Evolutionary conservation across 768 basidiomycete species (phyloP), one percentile per base, ranked within the genome.

Genomic region (Thelephora aurantiotincta): DNA sequence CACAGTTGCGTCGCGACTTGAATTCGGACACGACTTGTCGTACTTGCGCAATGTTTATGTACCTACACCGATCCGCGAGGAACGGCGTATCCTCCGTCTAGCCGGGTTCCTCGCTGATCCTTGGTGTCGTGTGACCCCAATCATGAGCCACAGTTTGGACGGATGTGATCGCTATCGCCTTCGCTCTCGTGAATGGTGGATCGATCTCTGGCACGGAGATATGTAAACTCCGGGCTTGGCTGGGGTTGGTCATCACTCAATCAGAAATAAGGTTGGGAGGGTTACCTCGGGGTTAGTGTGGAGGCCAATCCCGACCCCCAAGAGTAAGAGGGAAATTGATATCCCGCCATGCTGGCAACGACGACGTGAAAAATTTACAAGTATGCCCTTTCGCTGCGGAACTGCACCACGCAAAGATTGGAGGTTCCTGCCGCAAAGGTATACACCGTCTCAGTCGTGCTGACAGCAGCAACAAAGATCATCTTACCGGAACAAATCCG

Each of bases 41-140:
- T 89, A 86, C n/a, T n/a, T n/a, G n/a, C 60, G 83, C 85, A 42
- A 74, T 71, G 0, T 89, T 87, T 60, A 57, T 68, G 3, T 85
- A 82, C 60, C 74, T 77, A 11, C 60, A 65, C 14, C 59, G 59
- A 6, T 60, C 58, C 2, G 53, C 65, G 6, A 61, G 63, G 0
- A 68, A 67, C 44, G 70, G 14, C 38, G 14, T 14, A 7, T 22
- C 38, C 14, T 14, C 38, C 2, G 9, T 14, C 16, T 16, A 14
- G 9, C 38, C 38, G 9, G 38, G 38, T 41, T 41, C 38, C 18
- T 16, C 38, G 11, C 38, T 41, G 6, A 41, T 14, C 38, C 38
- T 22, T 41, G 38, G 38, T 41, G 26, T 30, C 26, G 9, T 30
- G 26, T 30, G 26, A 30, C 26, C 9, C 26, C 9, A 9, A 30